Conservation (phyloP, 2,329 filamentous ascomycete genomes). For the Endothia cerciana region DNA sequence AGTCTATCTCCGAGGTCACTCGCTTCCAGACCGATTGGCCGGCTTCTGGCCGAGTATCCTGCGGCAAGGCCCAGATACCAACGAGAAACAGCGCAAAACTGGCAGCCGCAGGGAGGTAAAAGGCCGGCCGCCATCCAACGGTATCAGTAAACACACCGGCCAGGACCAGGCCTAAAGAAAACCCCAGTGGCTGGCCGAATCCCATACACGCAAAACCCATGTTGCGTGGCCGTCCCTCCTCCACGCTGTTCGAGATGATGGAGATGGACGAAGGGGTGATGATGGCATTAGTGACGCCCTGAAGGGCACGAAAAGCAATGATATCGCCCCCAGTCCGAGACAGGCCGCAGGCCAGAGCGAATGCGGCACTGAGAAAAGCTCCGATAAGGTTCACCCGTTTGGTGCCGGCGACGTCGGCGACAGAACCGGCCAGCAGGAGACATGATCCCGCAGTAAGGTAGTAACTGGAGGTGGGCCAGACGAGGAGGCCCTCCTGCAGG, state of each 20-base stretch:
- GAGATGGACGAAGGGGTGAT: constrained; percentile 42
- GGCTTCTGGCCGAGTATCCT: constrained; percentile 33
- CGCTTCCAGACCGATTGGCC: constrained; percentile 29
- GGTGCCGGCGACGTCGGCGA: constrained; percentile 44
- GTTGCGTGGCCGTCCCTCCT: constrained; percentile 42
- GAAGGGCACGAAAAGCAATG: constrained; percentile 44
- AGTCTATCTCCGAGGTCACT: constrained; percentile 53
- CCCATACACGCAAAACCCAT: constrained; percentile 49
- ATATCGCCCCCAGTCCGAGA: constrained; percentile 39
- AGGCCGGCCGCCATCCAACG: constrained; percentile 52
- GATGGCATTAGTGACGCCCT: constrained; percentile 44
- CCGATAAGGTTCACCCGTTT: constrained; percentile 41
- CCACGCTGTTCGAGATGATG: constrained; percentile 40
- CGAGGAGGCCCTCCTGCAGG: constrained; percentile 39
- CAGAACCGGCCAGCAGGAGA: constrained; percentile 43
- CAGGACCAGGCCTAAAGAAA: constrained; percentile 53
- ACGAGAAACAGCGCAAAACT: constrained; percentile 41
- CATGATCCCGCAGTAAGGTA: constrained; percentile 42
- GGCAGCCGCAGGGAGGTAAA: constrained; percentile 45
- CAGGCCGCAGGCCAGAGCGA: constrained; percentile 40
- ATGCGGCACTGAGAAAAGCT: constrained; percentile 36
- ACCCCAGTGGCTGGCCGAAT: constrained; percentile 51
- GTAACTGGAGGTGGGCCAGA: constrained; percentile 46
- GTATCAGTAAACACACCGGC: constrained; percentile 52
- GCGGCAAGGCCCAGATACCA: constrained; percentile 43